phyloP scores from a whole-genome alignment of 768 basidiomycete species.

The Lanmaoa pseudosensibilis region DNA sequence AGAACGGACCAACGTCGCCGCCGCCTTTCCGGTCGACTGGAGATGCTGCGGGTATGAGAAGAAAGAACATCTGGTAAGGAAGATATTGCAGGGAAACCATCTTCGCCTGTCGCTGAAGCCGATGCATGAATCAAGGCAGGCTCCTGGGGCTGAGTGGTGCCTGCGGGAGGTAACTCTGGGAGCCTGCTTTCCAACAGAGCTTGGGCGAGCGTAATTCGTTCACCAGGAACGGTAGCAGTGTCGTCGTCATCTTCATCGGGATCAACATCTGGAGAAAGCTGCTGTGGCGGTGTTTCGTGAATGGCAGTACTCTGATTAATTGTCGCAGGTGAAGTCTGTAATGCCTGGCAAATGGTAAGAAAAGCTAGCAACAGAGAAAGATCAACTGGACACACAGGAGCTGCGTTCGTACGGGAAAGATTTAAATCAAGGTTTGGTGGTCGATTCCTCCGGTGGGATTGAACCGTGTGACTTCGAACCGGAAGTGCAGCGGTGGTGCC shows the following conservation, averaged over 20 bases:
- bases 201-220: conserved; percentile 70
- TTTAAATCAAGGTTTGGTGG: conserved; percentile 71
- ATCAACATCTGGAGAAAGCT: conserved; percentile 40
- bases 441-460: conserved; percentile 48
- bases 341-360: conserved; percentile 63
- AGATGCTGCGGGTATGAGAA: conserved; percentile 31
- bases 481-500: conserved; percentile 27
- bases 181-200: conserved; percentile 77
- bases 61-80: conserved; percentile 47
- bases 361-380: conserved; percentile 66
- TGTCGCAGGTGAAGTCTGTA: conserved; percentile 47
- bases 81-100: conserved; percentile 44
- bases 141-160: conserved; percentile 63
- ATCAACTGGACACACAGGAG: conserved; percentile 39
- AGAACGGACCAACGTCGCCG: conserved; percentile 76
- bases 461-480: conserved; percentile 29
- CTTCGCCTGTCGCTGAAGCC: conserved; percentile 40
- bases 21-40: conserved; percentile 40
- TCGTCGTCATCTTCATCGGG: conserved; percentile 61
- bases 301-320: conserved; percentile 23
- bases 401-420: conserved; percentile 37
- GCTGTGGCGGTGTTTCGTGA: conserved; percentile 32
- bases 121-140: conserved; percentile 62
- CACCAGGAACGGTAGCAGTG: conserved; percentile 41
- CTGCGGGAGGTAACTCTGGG: conserved; percentile 70